Conservation (phyloP, 2,329 filamentous ascomycete genomes). For the Sphaerulina musiva region DNA sequence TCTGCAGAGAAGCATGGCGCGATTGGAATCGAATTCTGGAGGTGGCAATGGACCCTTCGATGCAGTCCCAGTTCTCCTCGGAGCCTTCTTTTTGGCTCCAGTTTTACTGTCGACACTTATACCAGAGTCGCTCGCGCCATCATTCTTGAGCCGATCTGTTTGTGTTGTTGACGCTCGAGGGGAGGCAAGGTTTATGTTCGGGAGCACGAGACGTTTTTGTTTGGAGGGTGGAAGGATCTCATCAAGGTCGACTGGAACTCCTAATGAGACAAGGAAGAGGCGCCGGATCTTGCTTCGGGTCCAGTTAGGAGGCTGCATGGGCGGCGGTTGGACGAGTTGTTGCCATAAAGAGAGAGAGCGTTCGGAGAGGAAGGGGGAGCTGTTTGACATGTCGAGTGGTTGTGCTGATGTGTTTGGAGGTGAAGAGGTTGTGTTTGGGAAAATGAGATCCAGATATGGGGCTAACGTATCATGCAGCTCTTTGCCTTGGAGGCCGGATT, state of each 20-base stretch:
- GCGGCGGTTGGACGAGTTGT: constrained; percentile 88
- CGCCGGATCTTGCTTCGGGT: constrained; percentile 91
- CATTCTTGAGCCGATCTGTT: constrained; percentile 36
- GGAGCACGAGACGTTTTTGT: constrained; percentile 93
- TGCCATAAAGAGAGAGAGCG: constrained; percentile 90
- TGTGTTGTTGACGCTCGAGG: constrained; percentile 30
- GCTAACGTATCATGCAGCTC: constrained; percentile 56
- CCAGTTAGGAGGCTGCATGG: constrained; percentile 94
- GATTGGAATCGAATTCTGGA: constrained; percentile 71
- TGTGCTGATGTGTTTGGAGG: constrained; percentile 24
- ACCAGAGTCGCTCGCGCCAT: constrained; percentile 26
- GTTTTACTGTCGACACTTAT: constrained; percentile 31
- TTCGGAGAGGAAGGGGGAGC: constrained; percentile 70
- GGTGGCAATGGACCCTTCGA: constrained; percentile 56
- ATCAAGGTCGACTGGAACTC: constrained; percentile 91
- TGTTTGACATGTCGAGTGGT: constrained; percentile 27
- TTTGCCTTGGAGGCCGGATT: constrained; percentile 39
- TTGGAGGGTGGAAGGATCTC: constrained; percentile 96
- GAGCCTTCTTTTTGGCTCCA: constrained; percentile 20
- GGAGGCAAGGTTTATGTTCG: constrained; percentile 56
- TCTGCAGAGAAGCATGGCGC: constrained; percentile 68
- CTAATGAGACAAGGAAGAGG: constrained; percentile 89
- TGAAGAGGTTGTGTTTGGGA: constrained; percentile 46
- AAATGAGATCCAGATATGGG: constrained; percentile 61
- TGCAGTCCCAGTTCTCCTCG: constrained; percentile 36